phyloP scores from a whole-genome alignment of 2,329 filamentous ascomycete species.

The Monosporascus sp. region DNA sequence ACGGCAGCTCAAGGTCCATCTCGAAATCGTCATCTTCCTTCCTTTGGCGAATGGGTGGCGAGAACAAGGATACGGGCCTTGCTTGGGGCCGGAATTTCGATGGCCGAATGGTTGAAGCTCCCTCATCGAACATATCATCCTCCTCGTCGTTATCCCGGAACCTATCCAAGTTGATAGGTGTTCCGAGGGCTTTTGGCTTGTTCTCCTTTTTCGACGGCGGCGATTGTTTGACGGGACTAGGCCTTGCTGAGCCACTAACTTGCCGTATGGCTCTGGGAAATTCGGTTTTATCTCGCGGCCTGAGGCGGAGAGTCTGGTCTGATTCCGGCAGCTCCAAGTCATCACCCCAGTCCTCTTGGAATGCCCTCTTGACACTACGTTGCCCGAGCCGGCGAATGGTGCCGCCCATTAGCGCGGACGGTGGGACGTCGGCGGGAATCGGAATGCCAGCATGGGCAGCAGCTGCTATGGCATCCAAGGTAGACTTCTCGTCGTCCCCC shows the following conservation, averaged over 20 bases:
- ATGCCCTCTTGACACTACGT: slow-evolving; percentile 64
- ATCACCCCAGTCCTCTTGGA: slow-evolving; percentile 77
- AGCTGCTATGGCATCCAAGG: slow-evolving; percentile 77
- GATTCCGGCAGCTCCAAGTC: slow-evolving; percentile 65
- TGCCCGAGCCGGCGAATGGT: slow-evolving; percentile 87
- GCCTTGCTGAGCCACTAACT: slow-evolving; percentile 52
- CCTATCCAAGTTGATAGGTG: slow-evolving; percentile 54
- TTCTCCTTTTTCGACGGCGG: slow-evolving; percentile 22
- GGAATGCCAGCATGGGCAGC: slow-evolving; percentile 89
- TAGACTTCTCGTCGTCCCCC: slow-evolving; percentile 79
- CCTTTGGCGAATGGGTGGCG: slow-evolving; percentile 50
- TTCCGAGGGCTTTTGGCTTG: slow-evolving; percentile 31
- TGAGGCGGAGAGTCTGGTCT: slow-evolving; percentile 58
- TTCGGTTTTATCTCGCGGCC: slow-evolving; percentile 51
- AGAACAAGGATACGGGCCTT: slow-evolving; percentile 38
- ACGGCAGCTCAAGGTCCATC: slow-evolving; percentile 65
- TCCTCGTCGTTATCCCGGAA: slow-evolving; percentile 59
- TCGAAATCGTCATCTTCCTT: slow-evolving; percentile 59
- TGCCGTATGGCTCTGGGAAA: slow-evolving; percentile 67
- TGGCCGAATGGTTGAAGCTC: slow-evolving; percentile 62
- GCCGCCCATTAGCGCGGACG: slow-evolving; percentile 84
- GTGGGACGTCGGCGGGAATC: slow-evolving; percentile 77
- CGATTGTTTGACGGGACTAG: slow-evolving; percentile 44
- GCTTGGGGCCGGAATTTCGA: slow-evolving; percentile 38
- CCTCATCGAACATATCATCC: slow-evolving; percentile 60